Evolutionary conservation across 2,329 filamentous ascomycete genomes (phyloP).

Genomic region (Cercospora sp.): DNA sequence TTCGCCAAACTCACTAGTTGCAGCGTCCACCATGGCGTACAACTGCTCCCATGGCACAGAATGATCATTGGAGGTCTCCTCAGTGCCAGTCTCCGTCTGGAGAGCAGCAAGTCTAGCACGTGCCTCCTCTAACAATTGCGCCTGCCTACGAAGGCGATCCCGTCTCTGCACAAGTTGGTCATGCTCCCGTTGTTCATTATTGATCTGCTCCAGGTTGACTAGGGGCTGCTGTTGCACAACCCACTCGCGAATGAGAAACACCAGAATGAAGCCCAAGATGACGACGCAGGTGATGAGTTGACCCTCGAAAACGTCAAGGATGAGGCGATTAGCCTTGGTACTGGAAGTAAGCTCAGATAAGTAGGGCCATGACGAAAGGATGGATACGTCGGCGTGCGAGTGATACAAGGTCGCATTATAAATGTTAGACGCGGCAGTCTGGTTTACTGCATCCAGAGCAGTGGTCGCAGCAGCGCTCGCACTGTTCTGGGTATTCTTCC

Average conservation of each 20-base stretch:
- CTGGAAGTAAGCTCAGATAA: constrained; percentile 69
- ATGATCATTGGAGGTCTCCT: constrained; percentile 11
- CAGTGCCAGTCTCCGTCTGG: constrained; percentile 25
- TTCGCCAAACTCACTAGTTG: constrained; percentile 28
- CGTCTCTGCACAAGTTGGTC: constrained; percentile 35
- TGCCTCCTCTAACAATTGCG: constrained; percentile 34
- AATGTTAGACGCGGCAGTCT: constrained; percentile 14
- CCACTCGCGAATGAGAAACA: constrained; percentile 95
- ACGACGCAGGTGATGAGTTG: constrained; percentile 91
- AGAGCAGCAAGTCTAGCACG: constrained; percentile 30
- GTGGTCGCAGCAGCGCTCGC: background rate
- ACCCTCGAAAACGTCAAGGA: constrained; percentile 85
- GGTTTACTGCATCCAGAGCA: constrained; percentile 7
- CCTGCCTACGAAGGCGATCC: constrained; percentile 30
- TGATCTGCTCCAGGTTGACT: constrained; percentile 58
- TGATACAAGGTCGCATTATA: constrained; percentile 18
- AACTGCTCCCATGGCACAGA: constrained; percentile 31
- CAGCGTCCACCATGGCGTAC: constrained; percentile 30
- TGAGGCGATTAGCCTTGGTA: constrained; percentile 69
- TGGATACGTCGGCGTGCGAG: constrained; percentile 29
- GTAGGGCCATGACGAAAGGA: constrained; percentile 36
- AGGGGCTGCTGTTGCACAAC: constrained; percentile 97
- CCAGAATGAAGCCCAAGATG: constrained; percentile 91
- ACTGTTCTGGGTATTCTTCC: background rate
- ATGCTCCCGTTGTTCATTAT: constrained; percentile 31